Evolutionary conservation across 2,329 filamentous ascomycete genomes (phyloP), one percentile per base, ranked within the genome.

Genomic region (Penicillium oxalicum): DNA sequence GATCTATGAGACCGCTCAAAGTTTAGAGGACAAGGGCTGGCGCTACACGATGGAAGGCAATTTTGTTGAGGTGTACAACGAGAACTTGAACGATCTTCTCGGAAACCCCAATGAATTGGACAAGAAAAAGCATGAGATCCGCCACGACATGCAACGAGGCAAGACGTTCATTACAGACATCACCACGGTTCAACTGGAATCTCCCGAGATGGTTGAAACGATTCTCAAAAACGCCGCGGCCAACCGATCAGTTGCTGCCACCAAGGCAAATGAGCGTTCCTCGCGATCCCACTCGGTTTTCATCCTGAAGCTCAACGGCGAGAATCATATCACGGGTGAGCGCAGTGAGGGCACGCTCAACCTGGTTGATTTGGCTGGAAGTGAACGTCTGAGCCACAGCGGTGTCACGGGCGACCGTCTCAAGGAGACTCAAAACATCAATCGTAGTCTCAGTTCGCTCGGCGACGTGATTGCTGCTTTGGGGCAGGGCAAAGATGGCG

Each of bases 21-120:
- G 84, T 44, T 76, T 98, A 13, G 84, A 87, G 66, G 88, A 91
- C 58, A 94, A 96, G 66, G 93, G 91, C 25, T 98, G 93, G 93
- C 80, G 79, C 36, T 98, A 98, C 70, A 86, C 79, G 0, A 95
- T 98, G 82, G 88, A 95, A 65, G 93, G 93, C 5, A 91, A 85
- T 48, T 98, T 98, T 63, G 83, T 97, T 11, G 93, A 98, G 65
- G 93, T 98, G 5, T 98, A 98, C 79, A 97, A 98, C 55, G 93
- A 98, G 66, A 93, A 94, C 53, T 78, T 98, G 54, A 90, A 96
- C 65, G 93, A 98, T 66, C 73, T 98, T 11, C 79, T 98, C 3
- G 84, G 84, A 9, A 80, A 78, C 47, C 81, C 85, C 0, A 83
- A 86, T 47, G 78, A 84, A 18, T 77, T 89, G 44, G 82, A 84